Evolutionary conservation across 208 protist genomes (phyloP).

Genomic region (Leishmania guyanensis): DNA sequence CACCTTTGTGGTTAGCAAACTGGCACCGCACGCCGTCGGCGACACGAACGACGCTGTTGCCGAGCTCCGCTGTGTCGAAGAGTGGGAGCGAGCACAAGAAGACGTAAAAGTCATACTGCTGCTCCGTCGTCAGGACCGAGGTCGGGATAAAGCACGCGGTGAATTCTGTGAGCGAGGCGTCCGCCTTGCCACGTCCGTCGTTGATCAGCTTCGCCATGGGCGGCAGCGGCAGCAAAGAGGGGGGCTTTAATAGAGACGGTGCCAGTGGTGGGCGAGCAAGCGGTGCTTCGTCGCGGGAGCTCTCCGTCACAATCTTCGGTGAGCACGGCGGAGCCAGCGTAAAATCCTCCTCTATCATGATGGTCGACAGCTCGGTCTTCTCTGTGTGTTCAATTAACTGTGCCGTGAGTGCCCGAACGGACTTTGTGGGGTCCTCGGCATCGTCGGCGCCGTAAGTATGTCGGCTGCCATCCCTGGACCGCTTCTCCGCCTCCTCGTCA

Average conservation of each 20-base stretch:
- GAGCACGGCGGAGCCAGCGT: background rate
- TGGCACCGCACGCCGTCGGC: conserved; percentile 27
- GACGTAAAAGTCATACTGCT: conserved; percentile 33
- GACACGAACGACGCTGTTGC: conserved; percentile 28
- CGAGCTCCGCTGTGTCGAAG: conserved; percentile 29
- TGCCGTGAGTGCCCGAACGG: background rate
- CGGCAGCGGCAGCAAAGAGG: conserved; percentile 6
- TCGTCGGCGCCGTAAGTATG: background rate
- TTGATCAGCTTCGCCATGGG: background rate
- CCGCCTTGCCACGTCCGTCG: background rate
- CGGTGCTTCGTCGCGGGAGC: background rate
- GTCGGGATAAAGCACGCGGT: conserved; percentile 46
- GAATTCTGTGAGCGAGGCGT: conserved; percentile 4
- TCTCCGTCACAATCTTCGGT: background rate
- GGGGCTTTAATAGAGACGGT: background rate
- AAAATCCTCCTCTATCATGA: background rate
- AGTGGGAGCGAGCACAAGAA: conserved; percentile 37
- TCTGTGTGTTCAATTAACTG: background rate
- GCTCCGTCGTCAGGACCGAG: conserved; percentile 5
- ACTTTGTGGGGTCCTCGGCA: background rate
- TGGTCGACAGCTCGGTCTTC: background rate
- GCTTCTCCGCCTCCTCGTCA: background rate
- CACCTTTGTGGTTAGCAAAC: conserved; percentile 36
- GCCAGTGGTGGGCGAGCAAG: background rate
- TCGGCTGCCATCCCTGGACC: background rate